Percentiles rank a stretch among this genome's conserved stretches.
Conservation (phyloP, 768 basidiomycete genomes). For the Lentinula sp. region DNA sequence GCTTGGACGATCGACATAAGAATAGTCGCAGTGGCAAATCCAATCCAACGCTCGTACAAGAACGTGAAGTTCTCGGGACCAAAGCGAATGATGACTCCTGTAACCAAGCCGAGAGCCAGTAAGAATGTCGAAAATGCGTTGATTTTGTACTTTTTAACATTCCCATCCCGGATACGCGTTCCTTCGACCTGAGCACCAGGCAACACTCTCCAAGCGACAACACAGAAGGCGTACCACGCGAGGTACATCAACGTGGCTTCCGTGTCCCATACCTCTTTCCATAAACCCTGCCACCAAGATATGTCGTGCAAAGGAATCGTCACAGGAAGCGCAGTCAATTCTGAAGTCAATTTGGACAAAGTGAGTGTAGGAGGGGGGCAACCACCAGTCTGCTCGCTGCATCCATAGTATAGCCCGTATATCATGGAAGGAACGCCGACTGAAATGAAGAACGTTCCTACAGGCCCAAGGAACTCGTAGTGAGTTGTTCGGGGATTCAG, state of each 20-base stretch:
- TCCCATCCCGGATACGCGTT: constrained; percentile 65
- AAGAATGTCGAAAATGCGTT: constrained; percentile 92
- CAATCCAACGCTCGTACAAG: constrained; percentile 88
- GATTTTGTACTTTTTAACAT: constrained; percentile 82
- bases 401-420: constrained; percentile 74
- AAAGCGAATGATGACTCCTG: constrained; percentile 62
- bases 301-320: constrained; percentile 38
- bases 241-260: constrained; percentile 72
- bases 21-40: constrained; percentile 78
- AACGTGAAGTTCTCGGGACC: constrained; percentile 84
- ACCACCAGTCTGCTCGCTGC: constrained; percentile 64
- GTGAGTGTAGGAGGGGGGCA: constrained; percentile 48
- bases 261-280: constrained; percentile 77
- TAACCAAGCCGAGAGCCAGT: constrained; percentile 67
- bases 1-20: constrained; percentile 77
- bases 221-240: constrained; percentile 87
- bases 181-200: constrained; percentile 74
- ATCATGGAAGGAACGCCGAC: constrained; percentile 63
- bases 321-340: constrained; percentile 28
- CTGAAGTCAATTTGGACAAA: constrained; percentile 13
- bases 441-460: constrained; percentile 67
- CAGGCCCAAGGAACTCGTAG: constrained; percentile 83
- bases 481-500: constrained; percentile 66
- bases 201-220: constrained; percentile 74
- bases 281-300: constrained; percentile 69